A percentile compares a stretch with the other conserved stretches of the same genome.
Conservation (phyloP, 192 early-diverging fungal species). For the Entophlyctis helioformis region DNA sequence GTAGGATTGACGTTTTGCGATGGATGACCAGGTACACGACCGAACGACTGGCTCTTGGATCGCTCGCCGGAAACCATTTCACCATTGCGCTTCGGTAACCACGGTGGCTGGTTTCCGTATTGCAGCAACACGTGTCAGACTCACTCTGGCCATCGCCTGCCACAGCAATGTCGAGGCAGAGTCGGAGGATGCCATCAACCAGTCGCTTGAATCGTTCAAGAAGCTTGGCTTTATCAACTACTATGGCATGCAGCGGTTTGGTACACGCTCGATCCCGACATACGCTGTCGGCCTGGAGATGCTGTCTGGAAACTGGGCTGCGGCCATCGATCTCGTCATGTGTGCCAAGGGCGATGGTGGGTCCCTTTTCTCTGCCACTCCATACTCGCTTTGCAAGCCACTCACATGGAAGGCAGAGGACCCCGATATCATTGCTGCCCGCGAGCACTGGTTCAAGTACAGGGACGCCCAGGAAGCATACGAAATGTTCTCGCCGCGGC, state of each 20-base stretch:
- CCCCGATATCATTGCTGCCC: conserved; percentile 46
- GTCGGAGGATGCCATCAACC: conserved; percentile 15
- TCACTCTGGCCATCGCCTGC: not conserved
- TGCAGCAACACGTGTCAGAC: no score
- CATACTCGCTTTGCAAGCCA: not conserved
- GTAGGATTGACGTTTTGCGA: conserved; percentile 3
- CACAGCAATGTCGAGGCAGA: conserved; percentile 9
- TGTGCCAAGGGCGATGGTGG: conserved; percentile 62
- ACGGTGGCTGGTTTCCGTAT: conserved; percentile 4
- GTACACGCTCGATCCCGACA: conserved; percentile 68
- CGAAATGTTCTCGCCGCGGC: conserved; percentile 50
- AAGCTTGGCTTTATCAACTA: conserved; percentile 91
- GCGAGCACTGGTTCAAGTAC: conserved; percentile 53
- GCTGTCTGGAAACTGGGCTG: conserved; percentile 57
- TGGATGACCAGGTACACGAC: conserved; percentile 34
- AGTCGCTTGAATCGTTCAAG: conserved; percentile 52
- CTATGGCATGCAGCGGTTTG: conserved; percentile 98
- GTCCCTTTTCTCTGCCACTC: no score
- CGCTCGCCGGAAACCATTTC: conserved; percentile 85
- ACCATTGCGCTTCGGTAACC: conserved; percentile 60
- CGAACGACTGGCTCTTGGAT: conserved; percentile 64
- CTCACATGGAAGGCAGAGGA: conserved; percentile 31
- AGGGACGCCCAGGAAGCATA: conserved; percentile 50
- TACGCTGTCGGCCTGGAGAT: conserved; percentile 68
- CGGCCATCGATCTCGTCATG: conserved; percentile 70